Evolutionary conservation across 805 yeast species (phyloP), one percentile per base, ranked within the genome.

Genomic region (Kazachstania viticola): DNA sequence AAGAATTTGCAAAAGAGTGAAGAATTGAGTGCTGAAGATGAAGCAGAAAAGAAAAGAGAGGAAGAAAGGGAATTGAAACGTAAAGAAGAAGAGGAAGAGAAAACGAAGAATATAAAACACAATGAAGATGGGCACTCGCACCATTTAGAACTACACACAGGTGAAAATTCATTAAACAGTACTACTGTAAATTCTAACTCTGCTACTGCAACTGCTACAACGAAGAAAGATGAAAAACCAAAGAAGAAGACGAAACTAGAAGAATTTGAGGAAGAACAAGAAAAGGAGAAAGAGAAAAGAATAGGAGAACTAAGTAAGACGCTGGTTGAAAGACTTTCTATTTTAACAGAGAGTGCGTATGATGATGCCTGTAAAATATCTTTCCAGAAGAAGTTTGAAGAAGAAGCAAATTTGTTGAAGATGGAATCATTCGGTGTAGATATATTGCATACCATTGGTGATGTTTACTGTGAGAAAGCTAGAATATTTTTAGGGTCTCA

Each of bases 341-440:
- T 70, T 9, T 50, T 71, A 45, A 69, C 76, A 2, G 81, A 77
- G 46, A 73, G 85, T n/a, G 68, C 65, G 19, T 69, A 70, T 44
- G 75, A 73, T 32, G 62, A 60, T 0, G 82, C 74, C 21, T 75
- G 85, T 25, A 64, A 78, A 32, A 53, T 56, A 5, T 67, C 79
- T 0, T 88, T 84, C 54, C 60, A 67, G 37, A 65, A 64, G 34
- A 78, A 80, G 51, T 67, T 81, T 43, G 67, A 65, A 39, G 74
- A 77, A 46, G 97, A 91, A 55, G 94, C 94, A 12, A 91, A 87
- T 49, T 63, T 75, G 18, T 62, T 81, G 41, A 80, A 79, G 45
- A 71, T 78, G 73, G 91, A 81, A 54, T 79, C 88, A 15, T 81
- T 81, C 56, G 93, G 93, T n/a, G 56, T 79, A 21, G 85, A 81